Evolutionary conservation across 192 early-diverging fungal species (phyloP), one percentile per base, ranked within the genome.

Genomic region (Dispira simplex): DNA sequence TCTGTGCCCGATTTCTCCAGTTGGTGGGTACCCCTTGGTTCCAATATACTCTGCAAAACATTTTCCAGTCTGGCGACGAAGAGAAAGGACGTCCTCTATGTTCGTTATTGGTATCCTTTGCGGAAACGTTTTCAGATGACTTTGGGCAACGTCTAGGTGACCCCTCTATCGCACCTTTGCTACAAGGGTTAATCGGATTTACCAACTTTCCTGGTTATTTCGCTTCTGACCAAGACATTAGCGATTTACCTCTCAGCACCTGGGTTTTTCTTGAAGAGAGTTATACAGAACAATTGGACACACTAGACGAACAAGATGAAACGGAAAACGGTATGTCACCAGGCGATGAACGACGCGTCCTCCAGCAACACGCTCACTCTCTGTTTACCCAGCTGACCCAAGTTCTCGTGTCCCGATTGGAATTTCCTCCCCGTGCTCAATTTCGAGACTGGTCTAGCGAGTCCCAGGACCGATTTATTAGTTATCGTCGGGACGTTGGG

Each of bases 261-360:
- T 90, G 88, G 88, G 85, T 79, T 44, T 65, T 81, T 51, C 66
- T 88, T 12, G 86, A 90, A 66, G 88, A 90, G 56, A 73, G 84
- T 0, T 60, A 87, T 45, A 74, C 71, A 27, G 87, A 89, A 52
- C 46, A 71, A 43, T 67, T 70, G 58, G 45, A 79, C 6, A 48
- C 63, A 26, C 45, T 26, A 13, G 72, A 70, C 0, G 66, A 70
- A 6, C 60, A 58, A n/a, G 68, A 71, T 26, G 69, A 70, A 46
- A 46, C 44, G 8, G 46, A n/a, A 28, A 27, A 53, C 20, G 46
- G 44, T 4, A 51, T 14, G 25, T 65, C 27, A 10, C 69, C 32
- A 16, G 62, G 65, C 18, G 11, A 71, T 73, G 9, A 65, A 54
- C 51, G 54, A 12, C 21, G 66, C 66, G 27, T 63, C 52, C 76